Evolutionary conservation across 495 filamentous ascomycete species (phyloP), one percentile per base, ranked within the genome.

Genomic region (Annulohypoxylon maeteangense): DNA sequence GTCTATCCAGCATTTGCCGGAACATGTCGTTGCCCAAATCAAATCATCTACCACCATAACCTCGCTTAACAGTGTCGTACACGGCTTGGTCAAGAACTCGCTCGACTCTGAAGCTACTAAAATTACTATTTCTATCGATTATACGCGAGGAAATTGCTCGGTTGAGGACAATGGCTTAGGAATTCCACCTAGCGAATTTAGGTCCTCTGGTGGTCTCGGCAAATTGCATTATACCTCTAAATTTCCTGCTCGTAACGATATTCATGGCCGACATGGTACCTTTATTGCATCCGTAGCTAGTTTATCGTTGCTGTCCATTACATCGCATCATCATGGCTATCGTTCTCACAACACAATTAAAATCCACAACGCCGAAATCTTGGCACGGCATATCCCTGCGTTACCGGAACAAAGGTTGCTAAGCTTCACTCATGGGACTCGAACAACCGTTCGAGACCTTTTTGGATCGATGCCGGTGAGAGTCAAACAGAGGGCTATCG

Each of bases 401-500:
- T 86, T 88, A 1, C 68, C 81, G 4, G 85, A 90, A 40, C 87
- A 93, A 32, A 81, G 84, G 27, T 67, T 95, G 3, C 72, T 80
- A 7, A 79, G 79, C 69, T 83, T 84, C 56, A 70, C 81, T 12
- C 90, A 93, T 79, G 96, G 95, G 5, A 97, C 95, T 1, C 84
- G 89, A 50, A 89, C 95, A 7, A 87, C 85, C 4, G 92, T 98
- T 2, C 89, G 92, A 67, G 92, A 97, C 74, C 83, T 99, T 11
- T 98, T 98, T 79, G 95, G 95, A 1, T 94, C 93, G 53, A 94
- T 99, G 90, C 95, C 95, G 1, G 95, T 99, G 10, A 90, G 96
- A n/a, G 90, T 98, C 20, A 97, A 95, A 79, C 92, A 91, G 74
- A 86, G 93, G 71, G 81, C 82, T 1, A 80, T 85, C 10, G 87